A percentile compares a stretch with the other conserved stretches of the same genome.
These are phyloP conservation scores for Carex cristatella DNA, from an alignment of 176 grass and related monocot genomes.

Conservation along the genomic window DNA sequence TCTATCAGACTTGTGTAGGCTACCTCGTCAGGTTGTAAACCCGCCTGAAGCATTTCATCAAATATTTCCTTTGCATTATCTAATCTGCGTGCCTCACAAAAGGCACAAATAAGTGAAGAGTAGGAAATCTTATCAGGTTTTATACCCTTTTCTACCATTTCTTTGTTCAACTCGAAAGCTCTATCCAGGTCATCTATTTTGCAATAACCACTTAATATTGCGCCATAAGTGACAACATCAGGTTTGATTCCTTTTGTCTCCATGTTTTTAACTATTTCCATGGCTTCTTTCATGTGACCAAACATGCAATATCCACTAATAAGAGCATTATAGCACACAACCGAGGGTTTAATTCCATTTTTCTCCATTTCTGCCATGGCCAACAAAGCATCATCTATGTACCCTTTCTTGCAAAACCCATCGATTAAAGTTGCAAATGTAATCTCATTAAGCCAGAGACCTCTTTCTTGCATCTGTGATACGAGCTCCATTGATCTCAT, in stretches of 20 bases:
- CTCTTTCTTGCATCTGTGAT: slow-evolving; percentile 60
- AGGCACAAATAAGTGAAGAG: slow-evolving; percentile 68
- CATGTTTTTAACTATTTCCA: slow-evolving; percentile 36
- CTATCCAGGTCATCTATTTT: slow-evolving; percentile 50
- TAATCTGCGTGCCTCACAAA: slow-evolving; percentile 52
- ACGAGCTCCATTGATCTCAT: slow-evolving; percentile 48
- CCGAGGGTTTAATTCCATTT: slow-evolving; percentile 41
- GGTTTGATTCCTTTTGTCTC: slow-evolving; percentile 49
- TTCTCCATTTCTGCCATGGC: slow-evolving; percentile 49
- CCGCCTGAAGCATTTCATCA: slow-evolving; percentile 57
- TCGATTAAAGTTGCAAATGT: slow-evolving; percentile 77
- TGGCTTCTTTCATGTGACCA: slow-evolving; percentile 50
- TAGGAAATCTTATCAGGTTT: slow-evolving; percentile 65
- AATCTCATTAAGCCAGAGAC: slow-evolving; percentile 53
- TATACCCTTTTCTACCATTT: slow-evolving; percentile 58
- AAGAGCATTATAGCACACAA: slow-evolving; percentile 75
- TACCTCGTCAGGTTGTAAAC: slow-evolving; percentile 62
- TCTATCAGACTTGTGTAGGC: slow-evolving; percentile 66
- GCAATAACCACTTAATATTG: slow-evolving; percentile 49
- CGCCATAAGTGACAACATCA: slow-evolving; percentile 72
- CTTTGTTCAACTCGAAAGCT: slow-evolving; percentile 52
- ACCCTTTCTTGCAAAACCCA: slow-evolving; percentile 68
- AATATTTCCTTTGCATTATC: slow-evolving; percentile 41
- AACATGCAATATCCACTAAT: slow-evolving; percentile 76
- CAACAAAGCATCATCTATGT: slow-evolving; percentile 66